Conservation (phyloP, 2,329 filamentous ascomycete species). For the Camillea tinctor region DNA sequence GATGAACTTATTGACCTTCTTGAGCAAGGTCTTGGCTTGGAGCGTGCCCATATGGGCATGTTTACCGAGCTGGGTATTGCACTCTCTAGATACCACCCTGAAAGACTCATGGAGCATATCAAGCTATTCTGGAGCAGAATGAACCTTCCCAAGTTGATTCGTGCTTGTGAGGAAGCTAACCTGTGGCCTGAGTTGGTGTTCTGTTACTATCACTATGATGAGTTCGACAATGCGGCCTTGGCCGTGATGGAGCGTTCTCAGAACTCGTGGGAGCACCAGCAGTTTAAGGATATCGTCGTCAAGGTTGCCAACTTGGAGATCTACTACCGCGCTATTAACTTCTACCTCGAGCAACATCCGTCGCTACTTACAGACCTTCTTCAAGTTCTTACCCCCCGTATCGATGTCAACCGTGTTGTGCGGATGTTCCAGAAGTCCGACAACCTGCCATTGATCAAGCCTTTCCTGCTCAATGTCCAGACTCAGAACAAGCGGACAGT, state of each 20-base stretch:
- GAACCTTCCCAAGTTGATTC: constrained; percentile 97
- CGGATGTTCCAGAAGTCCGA: constrained; percentile 99
- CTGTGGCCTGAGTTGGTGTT: constrained; percentile 98
- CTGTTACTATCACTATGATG: constrained; percentile 97
- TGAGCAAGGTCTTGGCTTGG: constrained; percentile 90
- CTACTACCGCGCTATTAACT: constrained; percentile 95
- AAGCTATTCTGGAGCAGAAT: constrained; percentile 98
- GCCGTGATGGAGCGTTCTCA: constrained; percentile 97
- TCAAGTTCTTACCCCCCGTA: constrained; percentile 84
- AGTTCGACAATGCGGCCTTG: constrained; percentile 94
- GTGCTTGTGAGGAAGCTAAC: constrained; percentile 88
- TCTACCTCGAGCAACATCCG: constrained; percentile 96
- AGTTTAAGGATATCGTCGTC: constrained; percentile 97
- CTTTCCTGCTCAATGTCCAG: constrained; percentile 95
- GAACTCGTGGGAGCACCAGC: constrained; percentile 98
- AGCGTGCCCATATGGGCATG: constrained; percentile 93
- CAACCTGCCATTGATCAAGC: constrained; percentile 97
- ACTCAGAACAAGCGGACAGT: constrained; percentile 96
- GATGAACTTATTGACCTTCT: constrained; percentile 94
- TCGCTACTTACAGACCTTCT: constrained; percentile 93
- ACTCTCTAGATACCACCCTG: constrained; percentile 90
- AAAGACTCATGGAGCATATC: constrained; percentile 96
- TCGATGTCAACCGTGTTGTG: constrained; percentile 98
- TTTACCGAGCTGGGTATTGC: constrained; percentile 93
- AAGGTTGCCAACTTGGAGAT: constrained; percentile 99